A percentile compares a stretch with the other conserved stretches of the same genome.
These are phyloP conservation scores for Brettanomyces bruxellensis DNA, from an alignment of 805 yeast species.

Conservation along the genomic window DNA sequence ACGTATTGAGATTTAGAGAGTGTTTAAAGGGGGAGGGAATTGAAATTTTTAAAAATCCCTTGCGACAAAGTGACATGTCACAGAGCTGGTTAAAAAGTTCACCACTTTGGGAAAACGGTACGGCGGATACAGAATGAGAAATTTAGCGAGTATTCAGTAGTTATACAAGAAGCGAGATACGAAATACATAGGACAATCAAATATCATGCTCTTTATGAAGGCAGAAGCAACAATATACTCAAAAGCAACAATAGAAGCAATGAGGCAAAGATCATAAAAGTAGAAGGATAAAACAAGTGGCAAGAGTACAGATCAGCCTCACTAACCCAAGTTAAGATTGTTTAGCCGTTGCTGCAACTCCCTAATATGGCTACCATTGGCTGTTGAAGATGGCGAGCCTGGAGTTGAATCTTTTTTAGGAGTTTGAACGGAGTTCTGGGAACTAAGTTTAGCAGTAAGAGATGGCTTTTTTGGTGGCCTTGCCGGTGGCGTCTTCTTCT, in stretches of 20 bases:
- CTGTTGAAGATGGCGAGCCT: slow-evolving; percentile 4
- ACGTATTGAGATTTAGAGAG: too few species aligned
- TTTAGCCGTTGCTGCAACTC: slow-evolving; percentile 22
- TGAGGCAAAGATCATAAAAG: too few species aligned
- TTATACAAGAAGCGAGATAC: not conserved
- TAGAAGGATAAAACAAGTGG: too few species aligned
- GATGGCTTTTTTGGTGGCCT: slow-evolving; percentile 30
- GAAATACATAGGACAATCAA: not conserved
- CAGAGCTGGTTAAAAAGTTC: not conserved
- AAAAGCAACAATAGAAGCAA: too few species aligned
- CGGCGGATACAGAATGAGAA: not conserved
- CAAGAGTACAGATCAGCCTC: not conserved
- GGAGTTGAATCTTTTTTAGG: too few species aligned
- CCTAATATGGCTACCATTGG: slow-evolving; percentile 20
- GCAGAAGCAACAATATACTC: too few species aligned
- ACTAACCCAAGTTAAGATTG: slow-evolving; percentile 14
- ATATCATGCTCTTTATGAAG: too few species aligned
- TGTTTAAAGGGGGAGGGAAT: too few species aligned
- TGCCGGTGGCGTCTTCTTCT: slow-evolving; percentile 32
- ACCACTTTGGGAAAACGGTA: not conserved
- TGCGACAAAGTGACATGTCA: slow-evolving; percentile 1
- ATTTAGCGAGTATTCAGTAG: not conserved
- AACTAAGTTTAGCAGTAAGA: not conserved
- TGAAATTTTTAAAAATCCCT: not conserved
- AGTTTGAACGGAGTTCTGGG: too few species aligned